Conservation (phyloP, 2,329 filamentous ascomycete species). For the Penicillium hesseltinei region DNA sequence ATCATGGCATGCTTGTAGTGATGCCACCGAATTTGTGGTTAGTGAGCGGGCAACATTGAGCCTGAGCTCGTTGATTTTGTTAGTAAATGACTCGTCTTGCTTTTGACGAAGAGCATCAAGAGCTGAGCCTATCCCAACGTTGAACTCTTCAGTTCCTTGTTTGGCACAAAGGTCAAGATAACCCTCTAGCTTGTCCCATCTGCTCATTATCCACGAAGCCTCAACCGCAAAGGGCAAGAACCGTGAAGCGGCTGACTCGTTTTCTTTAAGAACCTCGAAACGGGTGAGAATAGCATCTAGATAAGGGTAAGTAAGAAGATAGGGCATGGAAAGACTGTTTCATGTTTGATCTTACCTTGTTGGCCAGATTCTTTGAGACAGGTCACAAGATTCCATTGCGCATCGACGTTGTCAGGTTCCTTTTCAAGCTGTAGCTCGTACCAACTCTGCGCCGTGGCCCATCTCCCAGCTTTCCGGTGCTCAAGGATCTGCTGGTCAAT, state of each 20-base stretch:
- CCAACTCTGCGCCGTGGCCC: slow-evolving; percentile 95
- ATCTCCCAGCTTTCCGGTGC: slow-evolving; percentile 87
- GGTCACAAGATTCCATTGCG: slow-evolving; percentile 78
- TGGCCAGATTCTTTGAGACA: slow-evolving; percentile 96
- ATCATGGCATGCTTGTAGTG: slow-evolving; percentile 79
- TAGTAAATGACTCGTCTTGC: slow-evolving; percentile 53
- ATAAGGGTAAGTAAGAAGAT: background rate
- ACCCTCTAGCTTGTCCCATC: slow-evolving; percentile 72
- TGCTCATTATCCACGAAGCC: slow-evolving; percentile 83
- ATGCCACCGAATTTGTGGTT: slow-evolving; percentile 73
- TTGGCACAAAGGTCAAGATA: slow-evolving; percentile 53
- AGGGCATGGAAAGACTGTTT: background rate
- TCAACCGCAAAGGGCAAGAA: slow-evolving; percentile 84
- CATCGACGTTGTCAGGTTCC: slow-evolving; percentile 70
- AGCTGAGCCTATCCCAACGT: slow-evolving; percentile 72
- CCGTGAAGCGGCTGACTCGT: slow-evolving; percentile 54
- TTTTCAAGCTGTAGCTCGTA: slow-evolving; percentile 87
- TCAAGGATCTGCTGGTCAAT: slow-evolving; percentile 91
- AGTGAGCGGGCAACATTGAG: slow-evolving; percentile 70
- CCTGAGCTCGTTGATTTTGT: slow-evolving; percentile 63
- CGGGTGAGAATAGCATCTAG: slow-evolving; percentile 82
- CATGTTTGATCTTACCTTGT: slow-evolving; percentile 59
- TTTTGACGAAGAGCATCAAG: slow-evolving; percentile 60
- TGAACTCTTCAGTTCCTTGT: slow-evolving; percentile 65
- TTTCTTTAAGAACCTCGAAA: slow-evolving; percentile 68